Evolutionary conservation across 2,329 filamentous ascomycete genomes (phyloP).

Genomic region (Clarireedia hainanense): DNA sequence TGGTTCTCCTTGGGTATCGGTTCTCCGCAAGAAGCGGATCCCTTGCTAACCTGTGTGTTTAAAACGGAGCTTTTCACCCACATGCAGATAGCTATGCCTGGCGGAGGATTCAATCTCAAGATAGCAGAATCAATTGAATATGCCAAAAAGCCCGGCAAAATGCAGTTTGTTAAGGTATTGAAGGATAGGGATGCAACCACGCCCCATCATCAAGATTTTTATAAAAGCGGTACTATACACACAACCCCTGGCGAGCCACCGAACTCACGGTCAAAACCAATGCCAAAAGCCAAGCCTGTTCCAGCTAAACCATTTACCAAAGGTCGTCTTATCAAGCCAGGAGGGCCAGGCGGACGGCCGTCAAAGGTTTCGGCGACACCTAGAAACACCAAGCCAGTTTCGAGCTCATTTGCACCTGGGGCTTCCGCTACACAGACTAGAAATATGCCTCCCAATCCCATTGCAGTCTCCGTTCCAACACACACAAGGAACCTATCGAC

Average conservation of each 20-base stretch:
- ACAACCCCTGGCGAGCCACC: constrained; percentile 77
- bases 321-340: constrained; percentile 85
- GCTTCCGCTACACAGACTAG: constrained; percentile 11
- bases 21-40: constrained; percentile 86
- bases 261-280: constrained; percentile 74
- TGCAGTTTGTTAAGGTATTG: constrained; percentile 77
- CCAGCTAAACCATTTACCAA: constrained; percentile 85
- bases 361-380: constrained; percentile 54
- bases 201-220: constrained; percentile 66
- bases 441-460: constrained; percentile 27
- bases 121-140: constrained; percentile 85
- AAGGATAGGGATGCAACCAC: constrained; percentile 57
- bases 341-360: constrained; percentile 74
- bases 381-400: constrained; percentile 28
- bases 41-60: constrained; percentile 85
- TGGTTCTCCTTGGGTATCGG: constrained; percentile 92
- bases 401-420: constrained; percentile 15
- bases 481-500: constrained; percentile 44
- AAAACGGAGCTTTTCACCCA: constrained; percentile 98
- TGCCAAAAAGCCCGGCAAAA: constrained; percentile 95
- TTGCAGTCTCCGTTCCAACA: constrained; percentile 35
- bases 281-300: constrained; percentile 79
- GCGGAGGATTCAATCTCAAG: constrained; percentile 69
- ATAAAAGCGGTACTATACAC: constrained; percentile 90
- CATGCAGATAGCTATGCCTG: constrained; percentile 67